These are phyloP conservation scores for Geranomyces variabilis DNA, from an alignment of 192 early-diverging fungal species.

Conservation along the genomic window DNA sequence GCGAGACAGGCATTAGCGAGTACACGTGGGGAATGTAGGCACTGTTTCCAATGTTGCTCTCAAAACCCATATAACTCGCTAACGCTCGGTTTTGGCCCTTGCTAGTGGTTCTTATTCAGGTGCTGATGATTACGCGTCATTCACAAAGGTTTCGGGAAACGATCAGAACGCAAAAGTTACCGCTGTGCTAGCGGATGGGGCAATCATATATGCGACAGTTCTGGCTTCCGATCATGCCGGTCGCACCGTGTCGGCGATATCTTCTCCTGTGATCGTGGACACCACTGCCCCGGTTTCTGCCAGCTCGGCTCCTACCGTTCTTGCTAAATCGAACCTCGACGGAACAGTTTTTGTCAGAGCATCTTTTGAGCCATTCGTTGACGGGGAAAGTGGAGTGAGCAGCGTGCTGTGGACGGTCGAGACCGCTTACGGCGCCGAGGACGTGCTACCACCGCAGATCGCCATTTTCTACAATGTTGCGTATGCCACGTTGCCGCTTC, in stretches of 20 bases:
- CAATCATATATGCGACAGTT: not conserved
- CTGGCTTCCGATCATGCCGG: not conserved
- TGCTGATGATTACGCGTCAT: too few species aligned
- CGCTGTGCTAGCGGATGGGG: not conserved
- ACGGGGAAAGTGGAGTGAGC: slow-evolving; percentile 1
- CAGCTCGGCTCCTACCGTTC: not conserved
- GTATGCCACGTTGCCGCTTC: too few species aligned
- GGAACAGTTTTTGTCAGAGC: not conserved
- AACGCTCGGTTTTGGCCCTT: too few species aligned
- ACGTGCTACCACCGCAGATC: not conserved
- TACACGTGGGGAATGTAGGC: not conserved
- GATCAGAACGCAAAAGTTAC: too few species aligned
- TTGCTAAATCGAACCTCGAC: not conserved
- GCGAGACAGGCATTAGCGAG: slow-evolving; percentile 2
- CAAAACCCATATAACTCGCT: too few species aligned
- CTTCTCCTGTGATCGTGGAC: not conserved
- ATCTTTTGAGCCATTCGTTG: not conserved
- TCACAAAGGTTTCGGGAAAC: too few species aligned
- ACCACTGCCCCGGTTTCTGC: slow-evolving; percentile 1
- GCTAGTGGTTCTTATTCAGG: too few species aligned
- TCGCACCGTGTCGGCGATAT: not conserved
- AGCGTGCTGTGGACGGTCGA: slow-evolving; percentile 12
- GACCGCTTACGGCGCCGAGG: slow-evolving; percentile 2
- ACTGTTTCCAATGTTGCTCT: too few species aligned
- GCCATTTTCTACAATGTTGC: too few species aligned